A percentile compares a stretch with the other conserved stretches of the same genome.
Conservation (phyloP, 2,329 filamentous ascomycete genomes). For the Fusarium austroafricanum region DNA sequence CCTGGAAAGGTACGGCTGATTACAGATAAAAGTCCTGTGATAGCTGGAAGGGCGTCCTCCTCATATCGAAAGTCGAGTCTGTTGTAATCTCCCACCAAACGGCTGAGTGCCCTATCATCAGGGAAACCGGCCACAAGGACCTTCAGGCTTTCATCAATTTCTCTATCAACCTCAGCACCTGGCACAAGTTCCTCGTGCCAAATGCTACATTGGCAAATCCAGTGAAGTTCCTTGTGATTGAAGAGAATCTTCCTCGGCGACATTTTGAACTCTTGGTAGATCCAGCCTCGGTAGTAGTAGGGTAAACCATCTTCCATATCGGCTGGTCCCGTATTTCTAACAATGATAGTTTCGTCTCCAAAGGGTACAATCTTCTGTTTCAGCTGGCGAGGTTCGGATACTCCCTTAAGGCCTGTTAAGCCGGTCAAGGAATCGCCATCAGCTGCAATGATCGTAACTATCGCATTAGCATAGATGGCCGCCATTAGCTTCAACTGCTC, state of each 20-base stretch:
- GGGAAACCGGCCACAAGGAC: not conserved
- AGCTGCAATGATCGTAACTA: constrained; percentile 2
- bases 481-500: constrained; percentile 14
- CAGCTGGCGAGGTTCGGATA: not conserved
- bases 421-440: constrained; percentile 7
- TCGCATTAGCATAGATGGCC: constrained; percentile 2
- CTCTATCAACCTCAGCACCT: not conserved
- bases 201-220: constrained; percentile 9
- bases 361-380: constrained; percentile 11
- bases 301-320: not conserved
- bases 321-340: not conserved
- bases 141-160: not conserved
- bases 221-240: not conserved
- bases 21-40: not conserved
- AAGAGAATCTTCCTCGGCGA: constrained; percentile 6
- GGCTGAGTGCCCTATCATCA: not conserved
- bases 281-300: constrained; percentile 25
- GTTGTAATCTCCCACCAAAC: too few species aligned
- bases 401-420: not conserved
- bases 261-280: constrained; percentile 13
- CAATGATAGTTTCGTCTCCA: not conserved
- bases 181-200: constrained; percentile 9
- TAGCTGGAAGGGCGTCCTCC: constrained; percentile 12
- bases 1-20: constrained; percentile 8
- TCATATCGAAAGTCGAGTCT: not conserved